A percentile compares a stretch with the other conserved stretches of the same genome.
Conservation (phyloP, 2,329 filamentous ascomycete genomes). For the Trichoderma koningii region DNA sequence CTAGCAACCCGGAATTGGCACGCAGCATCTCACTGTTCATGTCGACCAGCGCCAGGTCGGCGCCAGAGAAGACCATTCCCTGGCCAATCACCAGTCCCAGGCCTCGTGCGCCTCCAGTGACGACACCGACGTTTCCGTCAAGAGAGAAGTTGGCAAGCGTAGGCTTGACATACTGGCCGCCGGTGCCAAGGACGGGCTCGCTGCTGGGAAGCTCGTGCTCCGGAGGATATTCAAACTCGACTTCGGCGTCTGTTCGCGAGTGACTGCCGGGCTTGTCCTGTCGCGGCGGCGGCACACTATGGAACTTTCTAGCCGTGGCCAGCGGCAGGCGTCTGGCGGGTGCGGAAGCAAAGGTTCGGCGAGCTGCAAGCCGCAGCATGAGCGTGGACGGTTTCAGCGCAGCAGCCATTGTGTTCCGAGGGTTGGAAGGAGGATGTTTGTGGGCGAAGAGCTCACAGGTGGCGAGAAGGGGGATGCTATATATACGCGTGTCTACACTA, state of each 20-base stretch:
- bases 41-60: slow-evolving; percentile 88
- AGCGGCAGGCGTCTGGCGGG: slow-evolving; percentile 27
- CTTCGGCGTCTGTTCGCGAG: slow-evolving; percentile 76
- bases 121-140: slow-evolving; percentile 77
- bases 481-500: not conserved
- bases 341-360: slow-evolving; percentile 4
- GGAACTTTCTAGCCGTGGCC: slow-evolving; percentile 37
- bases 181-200: slow-evolving; percentile 70
- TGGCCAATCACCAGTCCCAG: slow-evolving; percentile 92
- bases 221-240: slow-evolving; percentile 76
- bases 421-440: not conserved
- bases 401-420: not conserved
- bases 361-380: slow-evolving; percentile 8
- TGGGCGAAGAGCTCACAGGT: not conserved
- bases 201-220: slow-evolving; percentile 72
- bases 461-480: slow-evolving; percentile 7
- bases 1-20: not conserved
- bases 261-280: slow-evolving; percentile 61
- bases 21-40: slow-evolving; percentile 71
- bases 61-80: slow-evolving; percentile 83
- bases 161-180: slow-evolving; percentile 79
- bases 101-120: slow-evolving; percentile 88
- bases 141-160: slow-evolving; percentile 86
- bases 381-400: slow-evolving; percentile 4
- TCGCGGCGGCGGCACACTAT: slow-evolving; percentile 40